Base-by-base conservation (phyloP, 768 basidiomycete species). In the Russula brevipes region DNA sequence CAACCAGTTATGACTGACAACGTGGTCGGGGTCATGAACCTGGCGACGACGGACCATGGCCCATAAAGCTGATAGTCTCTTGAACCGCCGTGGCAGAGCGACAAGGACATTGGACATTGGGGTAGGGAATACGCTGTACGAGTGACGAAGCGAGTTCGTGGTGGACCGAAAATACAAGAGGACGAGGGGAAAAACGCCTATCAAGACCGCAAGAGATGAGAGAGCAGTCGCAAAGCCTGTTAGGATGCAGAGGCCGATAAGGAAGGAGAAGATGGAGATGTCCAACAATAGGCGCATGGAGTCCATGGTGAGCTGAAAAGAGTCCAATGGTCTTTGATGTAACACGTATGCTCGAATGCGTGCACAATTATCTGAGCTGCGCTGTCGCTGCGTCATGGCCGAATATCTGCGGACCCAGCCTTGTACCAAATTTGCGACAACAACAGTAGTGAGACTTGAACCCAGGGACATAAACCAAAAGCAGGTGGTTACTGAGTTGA, bases 351-450 rank as follows among this genome's bases (percentile, higher is more conserved):
- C 53, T 49, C 60, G 60, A 3, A 55, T 55, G 1, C 60, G 54
- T 16, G 46, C 39, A 12, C 60, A 39, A 4, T 17, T 39, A 17
- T 55, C 46, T 4, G 60, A 54, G 14, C 36, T 41, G 31, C 30
- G 35, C 17, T 14, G 38, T 5, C 17, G 24, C n/a, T 61, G 60
- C 3, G 54, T 49, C 2, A 49, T 38, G 14, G 24, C 17, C 24
- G 41, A 14, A 46, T 61, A 61, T 55, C 11, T 17, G 31, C 54
- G 46, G 30, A 24, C 30, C 60, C 60, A 61, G 5, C 49, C 53
- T 55, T 61, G 60, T 5, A 61, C 17, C 30, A 61, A 30, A 17
- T 53, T 55, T 4, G 53, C 60, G 19, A 55, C 33, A 11, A 61
- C 45, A 5, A 38, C 38, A 4, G 45, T 33, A 8, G 38, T 0